A percentile compares a stretch with the other conserved stretches of the same genome.
These are phyloP conservation scores for Hypomyces perniciosus DNA, from an alignment of 2,329 filamentous ascomycete species.

Conservation along the genomic window DNA sequence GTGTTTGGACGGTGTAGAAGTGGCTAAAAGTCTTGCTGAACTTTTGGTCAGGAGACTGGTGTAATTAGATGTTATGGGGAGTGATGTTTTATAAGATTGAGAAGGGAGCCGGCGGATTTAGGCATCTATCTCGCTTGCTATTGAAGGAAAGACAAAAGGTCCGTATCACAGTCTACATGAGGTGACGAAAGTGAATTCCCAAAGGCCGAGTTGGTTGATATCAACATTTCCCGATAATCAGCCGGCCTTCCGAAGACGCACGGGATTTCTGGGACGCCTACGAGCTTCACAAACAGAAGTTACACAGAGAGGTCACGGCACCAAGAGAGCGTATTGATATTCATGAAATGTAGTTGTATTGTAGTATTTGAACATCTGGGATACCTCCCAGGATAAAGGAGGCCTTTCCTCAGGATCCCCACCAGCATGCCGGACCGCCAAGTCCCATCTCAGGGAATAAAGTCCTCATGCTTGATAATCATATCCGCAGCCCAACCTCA, in stretches of 20 bases:
- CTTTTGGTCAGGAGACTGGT: background rate
- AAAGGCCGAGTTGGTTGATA: background rate
- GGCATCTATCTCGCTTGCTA: background rate
- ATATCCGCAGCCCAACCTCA: too few species aligned
- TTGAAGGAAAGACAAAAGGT: background rate
- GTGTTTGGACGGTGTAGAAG: background rate
- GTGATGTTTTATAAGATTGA: too few species aligned
- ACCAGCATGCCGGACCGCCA: too few species aligned
- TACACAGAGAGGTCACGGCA: background rate
- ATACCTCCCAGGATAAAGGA: background rate
- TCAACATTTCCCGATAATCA: constrained; percentile 3
- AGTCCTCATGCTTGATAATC: background rate
- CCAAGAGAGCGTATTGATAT: background rate
- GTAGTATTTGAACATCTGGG: constrained; percentile 6
- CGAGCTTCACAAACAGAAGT: background rate
- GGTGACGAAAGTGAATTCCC: background rate
- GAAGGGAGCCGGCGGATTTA: too few species aligned
- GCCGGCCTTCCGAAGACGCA: background rate
- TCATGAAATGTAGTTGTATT: constrained; percentile 8
- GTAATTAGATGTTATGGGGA: too few species aligned
- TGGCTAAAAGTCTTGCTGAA: background rate
- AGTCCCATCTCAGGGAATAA: too few species aligned
- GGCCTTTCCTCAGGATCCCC: background rate
- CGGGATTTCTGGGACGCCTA: background rate
- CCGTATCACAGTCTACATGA: background rate